Evolutionary conservation across 1,284 basidiomycete genomes (phyloP).

Genomic region (Irpex lacteus): DNA sequence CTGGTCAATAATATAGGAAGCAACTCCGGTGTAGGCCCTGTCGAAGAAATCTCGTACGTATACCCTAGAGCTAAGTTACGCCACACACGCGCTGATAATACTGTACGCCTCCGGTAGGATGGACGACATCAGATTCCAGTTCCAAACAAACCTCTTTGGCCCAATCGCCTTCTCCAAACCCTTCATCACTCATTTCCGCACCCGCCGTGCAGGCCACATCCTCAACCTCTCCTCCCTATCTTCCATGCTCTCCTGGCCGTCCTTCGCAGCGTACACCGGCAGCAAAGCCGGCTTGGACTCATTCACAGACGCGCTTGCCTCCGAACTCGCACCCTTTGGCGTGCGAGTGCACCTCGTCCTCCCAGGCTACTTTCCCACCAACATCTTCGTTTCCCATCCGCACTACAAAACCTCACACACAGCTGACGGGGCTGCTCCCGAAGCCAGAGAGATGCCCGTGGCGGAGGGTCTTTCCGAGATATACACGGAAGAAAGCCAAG

Average conservation of each 20-base stretch:
- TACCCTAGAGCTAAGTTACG: neutral
- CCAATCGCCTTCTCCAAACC: constrained; percentile 14
- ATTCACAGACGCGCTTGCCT: constrained; percentile 24
- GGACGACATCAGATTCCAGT: constrained; percentile 11
- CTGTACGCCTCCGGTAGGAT: constrained; percentile 1
- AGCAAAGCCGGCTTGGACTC: constrained; percentile 27
- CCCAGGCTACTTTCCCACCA: constrained; percentile 29
- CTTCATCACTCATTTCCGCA: constrained; percentile 15
- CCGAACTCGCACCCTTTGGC: constrained; percentile 25
- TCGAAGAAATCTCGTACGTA: constrained; percentile 7
- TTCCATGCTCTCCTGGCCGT: neutral
- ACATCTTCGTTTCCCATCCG: constrained; percentile 15
- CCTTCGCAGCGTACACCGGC: constrained; percentile 14
- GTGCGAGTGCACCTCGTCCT: constrained; percentile 24
- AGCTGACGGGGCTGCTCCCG: neutral
- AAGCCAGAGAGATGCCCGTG: constrained; percentile 2
- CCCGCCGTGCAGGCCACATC: constrained; percentile 10
- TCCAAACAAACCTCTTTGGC: constrained; percentile 15
- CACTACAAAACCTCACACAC: constrained; percentile 4
- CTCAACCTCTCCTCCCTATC: constrained; percentile 15
- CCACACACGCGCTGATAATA: neutral
- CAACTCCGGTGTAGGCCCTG: constrained; percentile 15
- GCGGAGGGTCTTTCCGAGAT: constrained; percentile 6
- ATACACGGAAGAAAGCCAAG: constrained; percentile 20
- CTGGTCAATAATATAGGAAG: constrained; percentile 25